These are phyloP conservation scores for Ustilago vetiveriae DNA, from an alignment of 1,284 basidiomycete genomes.

Conservation along the genomic window DNA sequence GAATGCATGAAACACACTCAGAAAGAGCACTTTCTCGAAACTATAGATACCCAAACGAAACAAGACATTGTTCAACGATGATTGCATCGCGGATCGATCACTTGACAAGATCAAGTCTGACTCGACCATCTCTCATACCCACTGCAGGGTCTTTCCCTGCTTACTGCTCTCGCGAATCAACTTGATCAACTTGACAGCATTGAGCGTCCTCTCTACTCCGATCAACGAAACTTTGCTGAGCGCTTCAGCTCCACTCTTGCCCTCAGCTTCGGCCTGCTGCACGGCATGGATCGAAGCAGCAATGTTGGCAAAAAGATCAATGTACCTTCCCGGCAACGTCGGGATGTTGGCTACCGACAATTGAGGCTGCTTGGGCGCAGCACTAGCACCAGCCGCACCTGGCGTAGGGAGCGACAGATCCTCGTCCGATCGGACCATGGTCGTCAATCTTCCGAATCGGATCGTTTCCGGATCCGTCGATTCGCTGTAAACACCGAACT, in stretches of 20 bases:
- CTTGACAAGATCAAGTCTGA: too few species aligned
- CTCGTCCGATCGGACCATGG: constrained; percentile 25
- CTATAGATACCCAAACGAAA: neutral
- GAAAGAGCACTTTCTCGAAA: too few species aligned
- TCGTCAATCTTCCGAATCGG: constrained; percentile 56
- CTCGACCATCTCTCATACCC: constrained; percentile 25
- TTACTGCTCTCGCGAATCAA: constrained; percentile 51
- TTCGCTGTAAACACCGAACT: constrained; percentile 60
- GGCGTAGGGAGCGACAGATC: constrained; percentile 27
- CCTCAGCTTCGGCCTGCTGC: constrained; percentile 24
- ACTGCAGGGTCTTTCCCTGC: constrained; percentile 50
- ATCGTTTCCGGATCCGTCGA: constrained; percentile 40
- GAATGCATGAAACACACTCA: too few species aligned
- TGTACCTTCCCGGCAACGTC: constrained; percentile 61
- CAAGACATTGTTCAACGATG: too few species aligned
- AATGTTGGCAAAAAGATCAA: constrained; percentile 59
- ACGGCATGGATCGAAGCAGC: constrained; percentile 54
- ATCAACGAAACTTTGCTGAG: constrained; percentile 36
- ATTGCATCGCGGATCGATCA: too few species aligned
- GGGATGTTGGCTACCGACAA: constrained; percentile 56
- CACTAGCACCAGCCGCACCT: constrained; percentile 9
- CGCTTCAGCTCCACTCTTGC: constrained; percentile 19
- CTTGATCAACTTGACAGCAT: constrained; percentile 53
- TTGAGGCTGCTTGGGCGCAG: constrained; percentile 50
- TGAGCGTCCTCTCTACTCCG: constrained; percentile 46